Base-by-base conservation (phyloP, 805 yeast genomes). In the Suhomyces sp. region DNA sequence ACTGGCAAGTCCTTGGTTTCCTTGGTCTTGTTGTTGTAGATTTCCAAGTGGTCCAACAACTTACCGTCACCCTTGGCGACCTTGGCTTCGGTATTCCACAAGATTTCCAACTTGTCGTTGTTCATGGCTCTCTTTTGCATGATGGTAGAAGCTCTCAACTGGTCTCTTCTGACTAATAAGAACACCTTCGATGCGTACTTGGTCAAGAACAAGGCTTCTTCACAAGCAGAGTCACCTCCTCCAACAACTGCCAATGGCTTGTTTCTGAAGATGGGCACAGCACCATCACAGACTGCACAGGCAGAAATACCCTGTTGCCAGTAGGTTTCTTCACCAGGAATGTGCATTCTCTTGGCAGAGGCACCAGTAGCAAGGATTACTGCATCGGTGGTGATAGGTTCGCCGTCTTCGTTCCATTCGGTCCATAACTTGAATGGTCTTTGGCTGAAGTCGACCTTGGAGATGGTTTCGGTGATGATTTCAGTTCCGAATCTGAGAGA, bases 301-400 rank as follows among this genome's bases (percentile, higher is more conserved):
- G 99, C 99, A 62, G 97, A 89, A 61, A 94, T 94, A 73, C 99
- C 99, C 71, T 87, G 88, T 80, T 94, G 99, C 99, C 99, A 94
- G 83, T 94, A 94, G 35, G 82, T 81, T 61, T 94, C 98, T 78
- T 94, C 99, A 64, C 99, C 99, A 54, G 97, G 97, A 57, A 94
- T 78, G 69, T 82, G 75, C 76, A 94, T 81, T 79, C 99, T 89
- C 81, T 87, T 90, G 54, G 99, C 99, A 41, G 96, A 87, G 22
- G 99, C 99, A 69, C 99, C 99, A 47, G 99, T 94, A 60, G 99
- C 97, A 57, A 94, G 73, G 61, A 94, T 85, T 50, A 94, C 84
- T 33, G 97, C 88, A 66, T 94, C 99, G 31, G 97, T 86, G 55
- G 97, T 89, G 71, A 87, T 79, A 60, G 98, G 97, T 67, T 85